Percentiles rank a stretch among this genome's conserved stretches.
These are phyloP conservation scores for Zygoascus flipseniorum DNA, from an alignment of 805 yeast genomes.

Conservation along the genomic window DNA sequence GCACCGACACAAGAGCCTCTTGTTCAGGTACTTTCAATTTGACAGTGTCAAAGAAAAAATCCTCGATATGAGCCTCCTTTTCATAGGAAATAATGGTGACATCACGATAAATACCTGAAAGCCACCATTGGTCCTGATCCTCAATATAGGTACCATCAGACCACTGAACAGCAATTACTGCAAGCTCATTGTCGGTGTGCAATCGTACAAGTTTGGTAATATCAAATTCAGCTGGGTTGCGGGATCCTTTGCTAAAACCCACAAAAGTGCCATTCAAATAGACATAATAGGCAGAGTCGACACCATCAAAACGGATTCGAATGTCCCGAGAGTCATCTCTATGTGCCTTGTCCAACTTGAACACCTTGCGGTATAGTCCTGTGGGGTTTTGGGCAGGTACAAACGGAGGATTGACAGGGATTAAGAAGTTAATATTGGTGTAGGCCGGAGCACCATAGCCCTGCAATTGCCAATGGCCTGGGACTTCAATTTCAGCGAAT, in stretches of 20 bases:
- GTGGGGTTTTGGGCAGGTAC: conserved; percentile 30
- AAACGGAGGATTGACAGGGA: conserved; percentile 30
- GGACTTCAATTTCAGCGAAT: conserved; percentile 20
- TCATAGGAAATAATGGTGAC: conserved; percentile 25
- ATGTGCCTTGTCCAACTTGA: conserved; percentile 9
- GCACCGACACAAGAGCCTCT: conserved; percentile 3
- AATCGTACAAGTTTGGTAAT: conserved; percentile 11
- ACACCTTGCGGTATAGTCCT: conserved; percentile 27
- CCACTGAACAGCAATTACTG: conserved; percentile 27
- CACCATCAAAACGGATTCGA: conserved; percentile 32
- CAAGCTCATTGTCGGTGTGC: conserved; percentile 9
- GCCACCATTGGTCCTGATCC: conserved; percentile 34
- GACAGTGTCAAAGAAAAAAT: conserved; percentile 22
- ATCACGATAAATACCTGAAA: conserved; percentile 33
- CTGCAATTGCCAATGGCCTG: conserved; percentile 33
- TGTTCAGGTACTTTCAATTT: conserved; percentile 2
- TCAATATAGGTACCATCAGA: conserved; percentile 28
- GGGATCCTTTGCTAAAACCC: conserved; percentile 29
- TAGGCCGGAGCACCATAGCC: conserved; percentile 31
- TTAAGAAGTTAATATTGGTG: conserved; percentile 29
- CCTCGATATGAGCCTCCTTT: conserved; percentile 25
- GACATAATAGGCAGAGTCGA: conserved; percentile 30
- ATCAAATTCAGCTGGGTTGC: conserved; percentile 31
- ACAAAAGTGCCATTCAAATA: conserved; percentile 27
- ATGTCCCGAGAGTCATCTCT: conserved; percentile 8